Conservation (phyloP, 2,329 filamentous ascomycete genomes). For the Whalleya microplaca region DNA sequence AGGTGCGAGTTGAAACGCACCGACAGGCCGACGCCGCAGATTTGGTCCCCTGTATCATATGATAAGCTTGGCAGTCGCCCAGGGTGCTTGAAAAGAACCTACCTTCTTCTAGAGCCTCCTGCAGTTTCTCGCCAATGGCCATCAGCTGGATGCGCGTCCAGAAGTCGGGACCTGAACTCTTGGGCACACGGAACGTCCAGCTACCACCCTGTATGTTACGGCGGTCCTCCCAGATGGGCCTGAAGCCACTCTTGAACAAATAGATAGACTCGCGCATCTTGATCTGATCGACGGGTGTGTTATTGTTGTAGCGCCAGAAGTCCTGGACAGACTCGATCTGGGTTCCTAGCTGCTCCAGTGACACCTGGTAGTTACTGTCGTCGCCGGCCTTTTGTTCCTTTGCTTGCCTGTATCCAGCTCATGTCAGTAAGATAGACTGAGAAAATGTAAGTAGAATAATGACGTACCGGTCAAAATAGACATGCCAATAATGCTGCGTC, state of each 20-base stretch:
- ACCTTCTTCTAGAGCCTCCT: conserved; percentile 74
- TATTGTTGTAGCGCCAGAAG: conserved; percentile 83
- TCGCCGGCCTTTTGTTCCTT: conserved; percentile 51
- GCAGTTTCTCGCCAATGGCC: conserved; percentile 81
- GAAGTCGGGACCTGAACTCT: conserved; percentile 71
- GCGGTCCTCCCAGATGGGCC: conserved; percentile 81
- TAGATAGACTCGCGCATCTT: conserved; percentile 79
- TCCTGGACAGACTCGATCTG: conserved; percentile 82
- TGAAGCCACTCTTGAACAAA: conserved; percentile 78
- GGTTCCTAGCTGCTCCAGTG: conserved; percentile 64
- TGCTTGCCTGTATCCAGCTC: conserved; percentile 40
- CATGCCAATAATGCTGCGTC: conserved; percentile 80
- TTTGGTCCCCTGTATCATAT: conserved; percentile 68
- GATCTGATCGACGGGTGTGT: conserved; percentile 75
- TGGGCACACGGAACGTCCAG: conserved; percentile 91
- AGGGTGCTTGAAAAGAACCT: conserved; percentile 34
- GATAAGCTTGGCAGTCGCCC: neutral
- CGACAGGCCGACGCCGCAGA: conserved; percentile 86
- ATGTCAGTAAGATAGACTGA: neutral
- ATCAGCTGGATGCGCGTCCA: conserved; percentile 83
- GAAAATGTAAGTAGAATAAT: neutral
- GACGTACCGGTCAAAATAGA: conserved; percentile 66
- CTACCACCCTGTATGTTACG: conserved; percentile 84
- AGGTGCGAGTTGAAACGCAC: conserved; percentile 89
- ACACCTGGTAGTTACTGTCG: conserved; percentile 51